Conservation (phyloP, 768 basidiomycete species). For the Lactifluus subvellereus region DNA sequence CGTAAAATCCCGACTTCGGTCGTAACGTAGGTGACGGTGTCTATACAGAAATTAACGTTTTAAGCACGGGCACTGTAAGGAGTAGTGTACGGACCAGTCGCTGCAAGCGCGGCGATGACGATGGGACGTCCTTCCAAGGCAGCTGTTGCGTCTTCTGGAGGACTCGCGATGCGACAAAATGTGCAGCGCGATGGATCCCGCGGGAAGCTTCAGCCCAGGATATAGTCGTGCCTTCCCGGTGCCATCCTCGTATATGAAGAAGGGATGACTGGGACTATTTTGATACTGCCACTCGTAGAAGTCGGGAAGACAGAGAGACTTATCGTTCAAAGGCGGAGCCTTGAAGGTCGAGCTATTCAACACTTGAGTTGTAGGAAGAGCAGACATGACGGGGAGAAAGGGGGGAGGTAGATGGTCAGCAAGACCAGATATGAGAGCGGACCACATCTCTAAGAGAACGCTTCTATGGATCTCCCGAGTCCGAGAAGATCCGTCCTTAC, state of each 20-base stretch:
- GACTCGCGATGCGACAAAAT: constrained; percentile 8
- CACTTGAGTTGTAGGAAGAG: constrained; percentile 24
- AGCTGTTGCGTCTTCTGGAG: constrained; percentile 3
- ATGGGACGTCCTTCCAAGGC: constrained; percentile 20
- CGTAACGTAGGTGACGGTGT: constrained; percentile 26
- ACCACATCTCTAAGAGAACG: neutral
- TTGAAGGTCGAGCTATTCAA: constrained; percentile 23
- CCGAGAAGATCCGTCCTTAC: neutral
- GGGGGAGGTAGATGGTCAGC: neutral
- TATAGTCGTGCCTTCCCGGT: constrained; percentile 18
- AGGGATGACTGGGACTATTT: constrained; percentile 25
- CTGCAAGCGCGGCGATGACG: constrained; percentile 23
- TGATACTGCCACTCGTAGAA: constrained; percentile 29
- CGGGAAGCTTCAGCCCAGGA: constrained; percentile 21
- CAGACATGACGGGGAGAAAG: constrained; percentile 9
- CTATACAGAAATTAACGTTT: constrained; percentile 10
- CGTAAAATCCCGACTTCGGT: constrained; percentile 34
- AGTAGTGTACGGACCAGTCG: constrained; percentile 20
- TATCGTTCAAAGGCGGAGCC: constrained; percentile 26
- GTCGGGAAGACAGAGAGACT: constrained; percentile 25
- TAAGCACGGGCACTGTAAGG: neutral
- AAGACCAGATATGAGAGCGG: neutral
- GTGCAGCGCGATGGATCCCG: constrained; percentile 25
- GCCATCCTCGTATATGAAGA: constrained; percentile 23
- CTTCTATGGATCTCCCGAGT: neutral